A percentile compares a stretch with the other conserved stretches of the same genome.
These are phyloP conservation scores for Aspergillus sp. DNA, from an alignment of 2,329 filamentous ascomycete genomes.

Conservation along the genomic window DNA sequence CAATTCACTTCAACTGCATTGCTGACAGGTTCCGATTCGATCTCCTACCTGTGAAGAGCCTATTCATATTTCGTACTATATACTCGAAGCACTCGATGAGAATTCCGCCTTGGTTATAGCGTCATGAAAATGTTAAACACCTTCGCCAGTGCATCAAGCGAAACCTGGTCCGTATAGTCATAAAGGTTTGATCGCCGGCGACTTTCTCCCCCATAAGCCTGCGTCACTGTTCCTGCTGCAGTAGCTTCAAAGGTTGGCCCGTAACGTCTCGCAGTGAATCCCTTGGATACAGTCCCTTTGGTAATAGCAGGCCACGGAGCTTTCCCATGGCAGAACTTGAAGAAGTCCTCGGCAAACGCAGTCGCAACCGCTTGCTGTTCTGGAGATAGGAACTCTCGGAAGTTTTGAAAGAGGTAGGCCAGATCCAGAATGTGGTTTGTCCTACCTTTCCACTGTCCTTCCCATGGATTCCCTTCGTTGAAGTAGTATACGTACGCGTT, in stretches of 20 bases:
- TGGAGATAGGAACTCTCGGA: constrained; percentile 37
- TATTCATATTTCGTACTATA: too few species aligned
- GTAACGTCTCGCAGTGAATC: constrained; percentile 27
- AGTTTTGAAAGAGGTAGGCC: constrained; percentile 49
- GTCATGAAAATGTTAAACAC: constrained; percentile 17
- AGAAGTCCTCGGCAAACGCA: constrained; percentile 38
- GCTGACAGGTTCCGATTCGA: too few species aligned
- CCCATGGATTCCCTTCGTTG: constrained; percentile 51
- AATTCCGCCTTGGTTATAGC: neutral
- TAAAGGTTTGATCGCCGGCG: constrained; percentile 24
- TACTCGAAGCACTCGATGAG: too few species aligned
- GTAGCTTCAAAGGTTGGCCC: constrained; percentile 20
- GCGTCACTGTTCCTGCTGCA: constrained; percentile 5
- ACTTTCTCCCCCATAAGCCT: constrained; percentile 24
- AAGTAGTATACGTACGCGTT: constrained; percentile 45
- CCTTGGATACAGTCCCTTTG: constrained; percentile 14
- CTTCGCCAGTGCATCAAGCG: constrained; percentile 24
- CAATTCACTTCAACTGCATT: too few species aligned
- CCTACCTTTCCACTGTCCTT: constrained; percentile 41
- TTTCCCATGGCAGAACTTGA: constrained; percentile 41
- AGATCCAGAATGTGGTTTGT: constrained; percentile 49
- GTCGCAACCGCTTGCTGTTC: constrained; percentile 32
- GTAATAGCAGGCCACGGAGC: constrained; percentile 31
- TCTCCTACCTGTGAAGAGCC: too few species aligned
- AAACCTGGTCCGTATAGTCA: constrained; percentile 20